phyloP scores from a whole-genome alignment of 2,329 filamentous ascomycete genomes.

The Fusarium sp. region DNA sequence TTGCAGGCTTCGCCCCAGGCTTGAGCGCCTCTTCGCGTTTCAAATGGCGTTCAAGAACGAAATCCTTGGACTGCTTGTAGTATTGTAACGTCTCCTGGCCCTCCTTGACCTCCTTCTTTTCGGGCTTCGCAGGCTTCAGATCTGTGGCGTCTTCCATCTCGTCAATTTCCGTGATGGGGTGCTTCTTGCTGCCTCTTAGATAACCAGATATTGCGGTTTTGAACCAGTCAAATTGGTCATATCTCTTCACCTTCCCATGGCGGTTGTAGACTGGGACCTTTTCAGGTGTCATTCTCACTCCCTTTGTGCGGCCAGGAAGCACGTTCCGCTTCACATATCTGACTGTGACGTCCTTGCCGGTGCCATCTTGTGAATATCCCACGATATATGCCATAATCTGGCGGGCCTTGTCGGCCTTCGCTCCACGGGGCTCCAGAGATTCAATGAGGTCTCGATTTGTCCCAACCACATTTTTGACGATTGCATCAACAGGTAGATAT shows the following conservation, averaged over 20 bases:
- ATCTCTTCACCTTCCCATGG: slow-evolving; percentile 79
- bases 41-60: slow-evolving; percentile 85
- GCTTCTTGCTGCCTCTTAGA: slow-evolving; percentile 57
- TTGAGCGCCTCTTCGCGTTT: slow-evolving; percentile 91
- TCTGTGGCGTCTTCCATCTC: slow-evolving; percentile 83
- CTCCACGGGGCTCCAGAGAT: slow-evolving; percentile 83
- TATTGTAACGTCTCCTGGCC: slow-evolving; percentile 86
- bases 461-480: slow-evolving; percentile 75
- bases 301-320: slow-evolving; percentile 91
- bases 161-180: slow-evolving; percentile 76
- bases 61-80: slow-evolving; percentile 88
- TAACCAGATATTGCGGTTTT: slow-evolving; percentile 82
- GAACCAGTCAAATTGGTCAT: slow-evolving; percentile 91
- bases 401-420: slow-evolving; percentile 84
- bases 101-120: slow-evolving; percentile 78
- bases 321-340: slow-evolving; percentile 86
- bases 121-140: slow-evolving; percentile 76
- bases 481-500: slow-evolving; percentile 81
- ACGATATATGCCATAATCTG: slow-evolving; percentile 93
- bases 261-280: slow-evolving; percentile 84
- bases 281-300: slow-evolving; percentile 79
- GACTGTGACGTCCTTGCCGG: slow-evolving; percentile 93
- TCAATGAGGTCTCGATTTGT: slow-evolving; percentile 78
- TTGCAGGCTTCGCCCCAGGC: slow-evolving; percentile 74
- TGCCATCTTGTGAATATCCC: slow-evolving; percentile 83